Conservation (phyloP, 352 stramenopile genomes). For the Pythium brachiatum region DNA sequence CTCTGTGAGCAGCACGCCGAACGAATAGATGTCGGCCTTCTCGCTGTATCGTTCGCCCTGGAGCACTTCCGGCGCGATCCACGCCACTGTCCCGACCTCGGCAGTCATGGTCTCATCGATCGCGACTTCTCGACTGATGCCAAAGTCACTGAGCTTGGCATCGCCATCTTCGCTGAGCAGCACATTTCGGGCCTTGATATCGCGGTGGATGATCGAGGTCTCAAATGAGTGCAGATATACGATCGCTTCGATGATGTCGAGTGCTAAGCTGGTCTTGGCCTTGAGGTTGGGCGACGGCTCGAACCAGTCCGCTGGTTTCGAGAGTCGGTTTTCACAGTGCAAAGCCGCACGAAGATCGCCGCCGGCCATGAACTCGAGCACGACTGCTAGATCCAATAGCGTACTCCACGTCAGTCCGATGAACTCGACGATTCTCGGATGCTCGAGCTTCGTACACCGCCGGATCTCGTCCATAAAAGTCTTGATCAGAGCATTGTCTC, state of each 20-base stretch:
- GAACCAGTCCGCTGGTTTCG: constrained; percentile 5
- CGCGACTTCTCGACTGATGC: constrained; percentile 14
- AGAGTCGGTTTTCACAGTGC: not conserved
- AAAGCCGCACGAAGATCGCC: constrained; percentile 6
- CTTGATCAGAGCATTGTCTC: constrained; percentile 18
- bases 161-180: constrained; percentile 13
- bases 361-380: constrained; percentile 35
- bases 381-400: constrained; percentile 29
- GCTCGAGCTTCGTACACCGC: constrained; percentile 27
- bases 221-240: constrained; percentile 34
- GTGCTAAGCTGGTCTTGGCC: constrained; percentile 16
- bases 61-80: not conserved
- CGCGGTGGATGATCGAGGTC: constrained; percentile 26
- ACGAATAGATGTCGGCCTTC: constrained; percentile 26
- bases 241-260: constrained; percentile 24
- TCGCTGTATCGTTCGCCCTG: not conserved
- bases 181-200: constrained; percentile 28
- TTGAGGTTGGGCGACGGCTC: not conserved
- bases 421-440: constrained; percentile 38
- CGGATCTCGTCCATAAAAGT: constrained; percentile 40
- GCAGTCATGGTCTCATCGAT: constrained; percentile 27
- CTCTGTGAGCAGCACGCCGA: constrained; percentile 25
- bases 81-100: constrained; percentile 21
- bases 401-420: constrained; percentile 38
- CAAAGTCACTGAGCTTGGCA: constrained; percentile 26